Percentiles rank a stretch among this genome's conserved stretches.
These are phyloP conservation scores for Saturnispora besseyi DNA, from an alignment of 805 yeast species.

Conservation along the genomic window DNA sequence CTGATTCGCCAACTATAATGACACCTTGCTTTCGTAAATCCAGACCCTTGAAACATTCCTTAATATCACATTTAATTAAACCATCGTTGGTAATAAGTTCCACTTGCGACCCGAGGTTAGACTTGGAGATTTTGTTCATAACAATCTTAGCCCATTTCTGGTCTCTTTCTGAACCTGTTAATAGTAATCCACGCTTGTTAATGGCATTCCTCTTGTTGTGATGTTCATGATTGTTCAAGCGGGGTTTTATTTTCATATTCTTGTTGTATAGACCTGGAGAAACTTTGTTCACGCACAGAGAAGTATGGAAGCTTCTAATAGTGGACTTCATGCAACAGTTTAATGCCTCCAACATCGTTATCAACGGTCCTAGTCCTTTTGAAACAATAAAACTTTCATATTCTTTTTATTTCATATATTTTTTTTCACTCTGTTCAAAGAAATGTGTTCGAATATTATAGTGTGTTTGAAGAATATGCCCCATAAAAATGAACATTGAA, in stretches of 20 bases:
- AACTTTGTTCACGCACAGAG: background rate
- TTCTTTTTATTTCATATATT: too few relatives aligned
- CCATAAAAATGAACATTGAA: too few relatives aligned
- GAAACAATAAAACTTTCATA: too few relatives aligned
- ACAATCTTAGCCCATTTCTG: constrained; percentile 21
- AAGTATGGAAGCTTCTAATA: constrained; percentile 29
- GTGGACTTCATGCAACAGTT: too few relatives aligned
- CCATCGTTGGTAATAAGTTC: constrained; percentile 17
- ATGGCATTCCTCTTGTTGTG: background rate
- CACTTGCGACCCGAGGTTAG: constrained; percentile 10
- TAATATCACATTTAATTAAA: constrained; percentile 11
- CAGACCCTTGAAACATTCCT: constrained; percentile 12
- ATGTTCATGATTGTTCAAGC: background rate
- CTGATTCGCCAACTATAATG: constrained; percentile 15
- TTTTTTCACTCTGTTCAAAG: too few relatives aligned
- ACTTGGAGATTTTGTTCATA: constrained; percentile 12
- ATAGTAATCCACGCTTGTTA: constrained; percentile 1
- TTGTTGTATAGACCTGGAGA: constrained; percentile 1
- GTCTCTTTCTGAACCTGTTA: constrained; percentile 23
- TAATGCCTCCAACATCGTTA: too few relatives aligned
- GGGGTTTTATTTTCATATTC: background rate
- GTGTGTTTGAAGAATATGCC: too few relatives aligned
- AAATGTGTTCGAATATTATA: too few relatives aligned
- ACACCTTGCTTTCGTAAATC: constrained; percentile 22
- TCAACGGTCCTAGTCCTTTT: too few relatives aligned